Percentiles rank a stretch among this genome's conserved stretches.
Conservation (phyloP, 345 rosid species). For the Eucalyptus grandis region DNA sequence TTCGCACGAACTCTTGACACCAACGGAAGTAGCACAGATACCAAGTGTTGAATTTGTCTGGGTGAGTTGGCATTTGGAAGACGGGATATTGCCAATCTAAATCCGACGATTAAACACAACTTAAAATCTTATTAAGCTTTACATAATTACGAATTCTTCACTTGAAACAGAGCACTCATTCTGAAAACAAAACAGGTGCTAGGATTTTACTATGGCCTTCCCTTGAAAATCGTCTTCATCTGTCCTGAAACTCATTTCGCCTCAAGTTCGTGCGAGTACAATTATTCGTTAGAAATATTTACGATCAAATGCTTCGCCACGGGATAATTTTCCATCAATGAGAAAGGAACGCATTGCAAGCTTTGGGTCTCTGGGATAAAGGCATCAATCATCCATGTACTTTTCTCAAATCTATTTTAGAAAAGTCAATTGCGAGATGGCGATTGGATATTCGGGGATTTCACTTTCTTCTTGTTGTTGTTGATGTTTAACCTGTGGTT, state of each 20-base stretch:
- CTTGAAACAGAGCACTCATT: not conserved
- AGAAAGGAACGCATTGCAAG: not conserved
- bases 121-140: not conserved
- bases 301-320: not conserved
- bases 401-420: not conserved
- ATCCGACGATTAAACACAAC: not conserved
- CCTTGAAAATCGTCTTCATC: not conserved
- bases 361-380: not conserved
- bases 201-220: not conserved
- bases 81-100: accelerated
- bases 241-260: not conserved
- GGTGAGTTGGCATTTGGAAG: not conserved
- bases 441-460: not conserved
- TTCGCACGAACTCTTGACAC: not conserved
- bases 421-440: not conserved
- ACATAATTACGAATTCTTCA: not conserved
- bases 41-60: not conserved
- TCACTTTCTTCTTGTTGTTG: not conserved
- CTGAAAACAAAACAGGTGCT: not conserved
- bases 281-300: not conserved
- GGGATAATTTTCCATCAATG: not conserved
- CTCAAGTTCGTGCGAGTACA: not conserved
- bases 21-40: not conserved
- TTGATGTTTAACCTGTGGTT: not conserved
- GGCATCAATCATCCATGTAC: not conserved